These are phyloP conservation scores for Sugiyamaella smithiae DNA, from an alignment of 805 yeast species.

Conservation along the genomic window DNA sequence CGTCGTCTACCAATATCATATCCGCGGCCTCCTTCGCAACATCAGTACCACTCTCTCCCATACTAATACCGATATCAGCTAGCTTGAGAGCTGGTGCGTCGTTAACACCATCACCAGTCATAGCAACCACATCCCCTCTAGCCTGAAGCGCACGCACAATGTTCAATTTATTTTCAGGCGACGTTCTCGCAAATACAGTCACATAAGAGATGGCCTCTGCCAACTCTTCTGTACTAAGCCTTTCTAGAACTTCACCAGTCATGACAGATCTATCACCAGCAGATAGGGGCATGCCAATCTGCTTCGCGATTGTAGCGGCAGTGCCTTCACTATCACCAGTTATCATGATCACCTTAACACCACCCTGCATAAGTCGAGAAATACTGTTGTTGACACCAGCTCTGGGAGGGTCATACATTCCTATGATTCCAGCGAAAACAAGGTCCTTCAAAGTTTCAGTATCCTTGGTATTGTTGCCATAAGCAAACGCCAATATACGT, in stretches of 20 bases:
- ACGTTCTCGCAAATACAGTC: slow-evolving; percentile 88
- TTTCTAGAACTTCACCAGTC: slow-evolving; percentile 80
- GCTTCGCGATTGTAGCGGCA: slow-evolving; percentile 78
- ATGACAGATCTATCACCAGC: slow-evolving; percentile 66
- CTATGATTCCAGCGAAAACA: slow-evolving; percentile 80
- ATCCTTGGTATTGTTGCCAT: slow-evolving; percentile 37
- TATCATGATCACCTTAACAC: slow-evolving; percentile 97
- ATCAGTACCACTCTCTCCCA: slow-evolving; percentile 92
- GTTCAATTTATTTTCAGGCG: slow-evolving; percentile 89
- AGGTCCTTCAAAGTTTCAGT: slow-evolving; percentile 46
- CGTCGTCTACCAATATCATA: slow-evolving; percentile 96
- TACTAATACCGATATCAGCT: slow-evolving; percentile 62
- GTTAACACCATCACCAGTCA: slow-evolving; percentile 66
- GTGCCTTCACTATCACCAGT: slow-evolving; percentile 93
- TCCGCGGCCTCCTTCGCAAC: slow-evolving; percentile 98
- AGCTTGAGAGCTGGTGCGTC: slow-evolving; percentile 62
- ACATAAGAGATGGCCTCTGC: slow-evolving; percentile 76
- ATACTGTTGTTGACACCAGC: slow-evolving; percentile 77
- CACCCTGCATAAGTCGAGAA: slow-evolving; percentile 76
- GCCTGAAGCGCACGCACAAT: slow-evolving; percentile 76
- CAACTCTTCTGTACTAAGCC: slow-evolving; percentile 67
- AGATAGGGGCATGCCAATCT: slow-evolving; percentile 77
- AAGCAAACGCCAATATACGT: slow-evolving; percentile 80
- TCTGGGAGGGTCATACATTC: slow-evolving; percentile 98
- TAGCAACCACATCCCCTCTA: slow-evolving; percentile 54